Evolutionary conservation across 2,329 filamentous ascomycete genomes (phyloP), one percentile per base, ranked within the genome.

Genomic region (Hypoxylon sp.): DNA sequence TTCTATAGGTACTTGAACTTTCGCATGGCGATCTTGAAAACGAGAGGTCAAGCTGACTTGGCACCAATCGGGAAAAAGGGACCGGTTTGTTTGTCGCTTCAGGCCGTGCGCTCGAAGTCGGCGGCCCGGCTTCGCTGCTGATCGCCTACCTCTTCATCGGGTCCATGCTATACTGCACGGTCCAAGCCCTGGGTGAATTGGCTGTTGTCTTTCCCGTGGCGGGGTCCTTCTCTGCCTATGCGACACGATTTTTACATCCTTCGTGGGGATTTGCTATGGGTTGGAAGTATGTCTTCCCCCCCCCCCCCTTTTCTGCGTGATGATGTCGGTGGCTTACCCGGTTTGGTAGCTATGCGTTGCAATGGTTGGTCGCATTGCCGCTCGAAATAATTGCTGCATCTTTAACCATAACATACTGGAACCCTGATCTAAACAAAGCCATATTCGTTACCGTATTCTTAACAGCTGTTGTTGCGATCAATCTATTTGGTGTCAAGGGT

Each of bases 261-360:
- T 92, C 92, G 0, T 96, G 91, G 91, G 91, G 91, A 0, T 96
- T 96, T 67, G 90, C 91, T 35, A 95, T 96, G 89, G 91, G 91
- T 11, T 96, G 91, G 91, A 96, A 95, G 80, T 89, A 70, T 71
- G 83, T 78, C 20, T 29, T 43, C 21, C 19, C n/a, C 30, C 25
- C 9, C 21, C 26, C 3, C 29, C 17, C n/a, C 2, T 13, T 21
- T 38, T n/a, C 5, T 17, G 4, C 13, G 8, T 16, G 29, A 16
- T n/a, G 27, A 27, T 12, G 13, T n/a, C n/a, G n/a, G n/a, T 21
- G 32, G 41, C 20, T 41, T 43, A 55, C 47, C 32, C 36, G 5
- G 7, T 36, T 16, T 36, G 3, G 29, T 63, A 90, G 86, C 66
- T 95, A 96, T 69, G 90, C 89, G 3, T 70, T 96, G 61, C 89